Evolutionary conservation across 768 basidiomycete species (phyloP), one percentile per base, ranked within the genome.

Genomic region (Phanerodontia chrysosporium): DNA sequence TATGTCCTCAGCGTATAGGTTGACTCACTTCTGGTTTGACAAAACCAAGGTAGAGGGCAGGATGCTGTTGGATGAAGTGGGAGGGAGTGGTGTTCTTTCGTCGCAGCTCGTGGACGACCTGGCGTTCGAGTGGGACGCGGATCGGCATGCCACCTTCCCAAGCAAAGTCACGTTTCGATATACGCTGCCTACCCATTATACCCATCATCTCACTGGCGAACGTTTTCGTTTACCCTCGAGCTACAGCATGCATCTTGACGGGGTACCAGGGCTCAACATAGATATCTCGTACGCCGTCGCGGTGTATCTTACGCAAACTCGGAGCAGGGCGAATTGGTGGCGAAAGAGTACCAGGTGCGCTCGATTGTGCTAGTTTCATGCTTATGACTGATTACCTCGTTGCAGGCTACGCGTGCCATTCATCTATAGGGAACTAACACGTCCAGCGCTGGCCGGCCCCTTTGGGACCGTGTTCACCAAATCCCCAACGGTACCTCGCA

Each of bases 11-110:
- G n/a, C n/a, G n/a, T n/a, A n/a, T n/a, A n/a, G n/a, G n/a, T n/a
- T n/a, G n/a, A n/a, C n/a, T n/a, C n/a, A n/a, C n/a, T n/a, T n/a
- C n/a, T n/a, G n/a, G n/a, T n/a, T n/a, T n/a, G n/a, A n/a, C n/a
- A n/a, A n/a, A n/a, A n/a, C n/a, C n/a, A n/a, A n/a, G n/a, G n/a
- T n/a, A n/a, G 67, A 68, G 24, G 72, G 72, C 0, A 44, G 24
- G 18, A 62, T 73, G 25, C 63, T 64, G 52, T 58, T 71, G 21
- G 60, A 69, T 44, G 72, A 72, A 46, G 35, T 68, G 3, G 72
- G 66, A 1, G 70, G 68, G 2, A 49, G 64, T 2, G 69, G 67
- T 18, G 25, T 58, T 21, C n/a, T 24, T 14, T 45, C 46, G 21
- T 42, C 61, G 16, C 29, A 58, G n/a, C 49, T 67, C 22, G 14